Evolutionary conservation across 2,329 filamentous ascomycete species (phyloP), one percentile per base, ranked within the genome.

Genomic region (Herpotrichia juniperi): DNA sequence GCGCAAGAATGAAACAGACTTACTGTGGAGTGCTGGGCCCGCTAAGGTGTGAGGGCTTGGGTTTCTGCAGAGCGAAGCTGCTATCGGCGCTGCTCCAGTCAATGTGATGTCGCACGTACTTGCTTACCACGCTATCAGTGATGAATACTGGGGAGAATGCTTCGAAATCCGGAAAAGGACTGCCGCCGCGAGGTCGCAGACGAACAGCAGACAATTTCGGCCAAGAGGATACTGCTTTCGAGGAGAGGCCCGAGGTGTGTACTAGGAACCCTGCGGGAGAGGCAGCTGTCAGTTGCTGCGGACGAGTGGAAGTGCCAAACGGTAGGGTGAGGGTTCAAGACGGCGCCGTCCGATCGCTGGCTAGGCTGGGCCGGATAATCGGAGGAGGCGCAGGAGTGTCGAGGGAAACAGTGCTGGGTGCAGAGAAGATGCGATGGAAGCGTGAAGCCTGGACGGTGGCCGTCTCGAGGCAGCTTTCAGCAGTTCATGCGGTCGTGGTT

Each of bases 301-400:
- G 71, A 71, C 69, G 67, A 71, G 67, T 67, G 71, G 71, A 73
- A 73, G 68, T 28, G 55, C 51, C 49, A 55, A 54, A 58, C 57
- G 54, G 59, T 56, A 63, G 57, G 58, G 61, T 53, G 59, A 63
- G 62, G 46, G 63, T 67, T 55, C 56, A 59, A 53, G 58, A 58
- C 55, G 52, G 54, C 57, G 58, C 44, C 57, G 60, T 54, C 60
- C 49, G 57, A 57, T 46, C 47, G 51, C 46, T 39, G 53, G 56
- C 53, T 49, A 54, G 58, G 55, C 51, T 39, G 51, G 46, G 44
- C 63, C 67, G 68, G 69, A 58, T 70, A 70, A 67, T 70, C 54
- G 52, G 64, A 57, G 54, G 42, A 56, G n/a, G 44, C 32, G 47
- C 56, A 45, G 48, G 46, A 31, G 43, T 47, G 50, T 51, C 48